Base-by-base conservation (phyloP, 176 grass and related monocot species). In the Triticum urartu region DNA sequence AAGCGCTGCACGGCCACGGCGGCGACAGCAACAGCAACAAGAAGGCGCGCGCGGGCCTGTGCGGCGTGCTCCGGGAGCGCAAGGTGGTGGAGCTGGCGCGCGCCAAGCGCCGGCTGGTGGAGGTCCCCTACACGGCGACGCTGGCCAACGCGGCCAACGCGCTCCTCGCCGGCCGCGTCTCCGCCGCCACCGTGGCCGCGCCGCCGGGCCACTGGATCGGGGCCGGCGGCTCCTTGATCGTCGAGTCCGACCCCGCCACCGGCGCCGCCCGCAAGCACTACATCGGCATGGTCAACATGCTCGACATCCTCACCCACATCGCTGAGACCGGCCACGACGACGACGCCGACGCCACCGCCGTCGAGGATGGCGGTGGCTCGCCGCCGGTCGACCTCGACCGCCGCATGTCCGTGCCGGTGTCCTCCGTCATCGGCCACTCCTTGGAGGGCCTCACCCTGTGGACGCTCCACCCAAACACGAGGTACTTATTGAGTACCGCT, bases 231-330 rank as follows among this genome's bases (percentile, higher is more conserved):
- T 95, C 93, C 58, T 90, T 95, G 91, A 93, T 95, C 89, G 89
- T 95, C 61, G 95, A 98, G 87, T 95, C 91, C 52, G 95, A 98
- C 83, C 91, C 82, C 6, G 91, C 67, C 75, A 98, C 93, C 20
- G 95, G 95, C 74, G 91, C 77, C 76, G 89, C 94, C 4, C 89
- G 91, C 83, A 98, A 98, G 93, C 95, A 98, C 87, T 98, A 98
- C 85, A 95, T 98, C 81, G 95, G 95, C 70, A 90, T 93, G 89
- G 87, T 98, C n/a, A 98, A 89, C 71, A 93, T 98, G 93, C 87
- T 98, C 79, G 93, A 95, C 79, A 79, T 98, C 68, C 84, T 98
- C 76, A 86, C 85, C 22, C 89, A 98, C 86, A 91, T 98, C 64
- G 87, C 93, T 3, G 89, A 93, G 35, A 62, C 36, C 14, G 74